phyloP scores from a whole-genome alignment of 1,139 yeast genomes.

The Taphrina deformans region DNA sequence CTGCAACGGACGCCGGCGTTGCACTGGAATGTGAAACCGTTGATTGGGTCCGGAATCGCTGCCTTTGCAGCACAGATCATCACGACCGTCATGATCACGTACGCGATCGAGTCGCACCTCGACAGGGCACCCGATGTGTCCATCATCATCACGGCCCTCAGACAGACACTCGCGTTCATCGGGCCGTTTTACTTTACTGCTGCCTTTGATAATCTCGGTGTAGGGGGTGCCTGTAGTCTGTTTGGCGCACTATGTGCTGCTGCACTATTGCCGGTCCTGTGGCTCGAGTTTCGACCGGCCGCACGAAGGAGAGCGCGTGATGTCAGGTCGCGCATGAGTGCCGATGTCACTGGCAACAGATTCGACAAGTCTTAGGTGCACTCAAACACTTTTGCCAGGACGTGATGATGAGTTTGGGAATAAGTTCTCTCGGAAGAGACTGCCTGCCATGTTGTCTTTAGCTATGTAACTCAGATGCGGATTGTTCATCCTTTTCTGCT shows the following conservation, averaged over 20 bases:
- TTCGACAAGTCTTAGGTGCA: not conserved
- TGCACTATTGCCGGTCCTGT: not conserved
- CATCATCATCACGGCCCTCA: not conserved
- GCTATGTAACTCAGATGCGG: too few species aligned
- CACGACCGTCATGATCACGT: slow-evolving; percentile 43
- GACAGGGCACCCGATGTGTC: slow-evolving; percentile 4
- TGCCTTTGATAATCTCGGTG: slow-evolving; percentile 1
- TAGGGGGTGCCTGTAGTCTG: not conserved
- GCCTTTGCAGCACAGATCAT: slow-evolving; percentile 44
- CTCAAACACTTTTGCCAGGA: too few species aligned
- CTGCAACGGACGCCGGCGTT: slow-evolving; percentile 40
- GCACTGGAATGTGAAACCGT: slow-evolving; percentile 43
- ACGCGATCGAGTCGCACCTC: slow-evolving; percentile 25
- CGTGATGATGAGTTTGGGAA: too few species aligned
- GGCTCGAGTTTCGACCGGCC: slow-evolving; percentile 2
- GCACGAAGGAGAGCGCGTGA: not conserved
- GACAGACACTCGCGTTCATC: not conserved
- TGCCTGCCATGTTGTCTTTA: too few species aligned
- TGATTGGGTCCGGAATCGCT: slow-evolving; percentile 44
- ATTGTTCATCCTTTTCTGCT: too few species aligned
- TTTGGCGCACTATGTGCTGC: slow-evolving; percentile 1
- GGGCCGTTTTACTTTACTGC: slow-evolving; percentile 15
- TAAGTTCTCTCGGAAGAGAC: too few species aligned
- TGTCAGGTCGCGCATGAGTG: not conserved
- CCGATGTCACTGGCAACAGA: not conserved